These are phyloP conservation scores for Lichtheimia hyalospora DNA, from an alignment of 371 early-diverging fungal species.

Conservation along the genomic window DNA sequence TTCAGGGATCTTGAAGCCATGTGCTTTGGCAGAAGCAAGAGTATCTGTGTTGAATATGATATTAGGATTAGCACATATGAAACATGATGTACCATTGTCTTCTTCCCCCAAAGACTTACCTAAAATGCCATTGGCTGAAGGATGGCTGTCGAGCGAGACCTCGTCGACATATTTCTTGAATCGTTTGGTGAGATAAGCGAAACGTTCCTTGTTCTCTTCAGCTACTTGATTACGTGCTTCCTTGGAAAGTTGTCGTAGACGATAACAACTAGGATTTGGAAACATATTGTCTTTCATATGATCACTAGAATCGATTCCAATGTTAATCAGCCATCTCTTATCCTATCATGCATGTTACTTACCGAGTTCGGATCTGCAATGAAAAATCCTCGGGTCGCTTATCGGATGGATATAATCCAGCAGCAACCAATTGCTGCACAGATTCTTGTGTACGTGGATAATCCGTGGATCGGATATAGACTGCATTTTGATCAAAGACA, in stretches of 20 bases:
- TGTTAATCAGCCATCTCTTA: neutral
- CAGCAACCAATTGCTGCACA: slow-evolving; percentile 65
- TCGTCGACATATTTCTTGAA: slow-evolving; percentile 33
- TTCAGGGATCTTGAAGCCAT: slow-evolving; percentile 49
- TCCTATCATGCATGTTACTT: slow-evolving; percentile 5
- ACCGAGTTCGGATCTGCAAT: slow-evolving; percentile 44
- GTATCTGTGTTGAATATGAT: slow-evolving; percentile 31
- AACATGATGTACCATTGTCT: neutral
- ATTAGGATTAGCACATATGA: neutral
- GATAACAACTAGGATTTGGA: slow-evolving; percentile 44
- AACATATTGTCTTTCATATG: slow-evolving; percentile 43
- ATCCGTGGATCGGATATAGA: slow-evolving; percentile 69
- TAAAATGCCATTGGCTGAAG: slow-evolving; percentile 50
- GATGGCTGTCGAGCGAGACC: slow-evolving; percentile 47
- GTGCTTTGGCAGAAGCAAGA: slow-evolving; percentile 41
- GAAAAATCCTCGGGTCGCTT: slow-evolving; percentile 26
- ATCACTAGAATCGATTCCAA: slow-evolving; percentile 25
- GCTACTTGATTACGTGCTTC: slow-evolving; percentile 34
- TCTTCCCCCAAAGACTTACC: slow-evolving; percentile 19
- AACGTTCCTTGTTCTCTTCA: slow-evolving; percentile 28
- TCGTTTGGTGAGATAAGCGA: slow-evolving; percentile 23
- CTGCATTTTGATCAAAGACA: slow-evolving; percentile 30
- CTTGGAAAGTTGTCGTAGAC: slow-evolving; percentile 35
- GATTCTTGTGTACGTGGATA: slow-evolving; percentile 76
- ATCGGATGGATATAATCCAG: slow-evolving; percentile 63